A percentile compares a stretch with the other conserved stretches of the same genome.
Evolutionary conservation across 495 filamentous ascomycete species (phyloP).

Genomic region (Aspergillus bridgeri): DNA sequence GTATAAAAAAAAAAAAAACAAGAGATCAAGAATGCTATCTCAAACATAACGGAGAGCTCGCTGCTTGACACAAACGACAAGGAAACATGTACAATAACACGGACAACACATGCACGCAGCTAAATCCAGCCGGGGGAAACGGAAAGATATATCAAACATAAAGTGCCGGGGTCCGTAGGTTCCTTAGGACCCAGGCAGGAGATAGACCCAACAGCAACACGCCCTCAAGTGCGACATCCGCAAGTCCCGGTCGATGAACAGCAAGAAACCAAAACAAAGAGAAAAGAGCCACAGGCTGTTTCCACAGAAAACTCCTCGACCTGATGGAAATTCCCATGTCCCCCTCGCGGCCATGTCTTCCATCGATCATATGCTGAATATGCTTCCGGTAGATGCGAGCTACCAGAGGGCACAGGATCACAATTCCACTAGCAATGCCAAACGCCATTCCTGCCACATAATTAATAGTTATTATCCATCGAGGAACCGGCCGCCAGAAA

Average conservation of each 20-base stretch:
- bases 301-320: conserved; percentile 20
- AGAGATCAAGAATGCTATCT: not conserved
- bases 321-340: conserved; percentile 11
- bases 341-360: not conserved
- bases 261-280: conserved; percentile 1
- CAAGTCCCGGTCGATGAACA: not conserved
- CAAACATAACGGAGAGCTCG: not conserved
- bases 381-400: not conserved
- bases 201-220: not conserved
- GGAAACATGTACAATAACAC: not conserved
- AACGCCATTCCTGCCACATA: conserved; percentile 16
- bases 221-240: not conserved
- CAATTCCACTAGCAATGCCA: conserved; percentile 17
- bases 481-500: conserved; percentile 9
- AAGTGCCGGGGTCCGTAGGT: not conserved
- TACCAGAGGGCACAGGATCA: not conserved
- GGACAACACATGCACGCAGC: not conserved
- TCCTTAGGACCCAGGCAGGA: too few species aligned
- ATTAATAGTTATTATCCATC: conserved; percentile 15
- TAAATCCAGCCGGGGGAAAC: not conserved
- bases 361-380: not conserved
- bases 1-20: not conserved
- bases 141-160: conserved; percentile 1
- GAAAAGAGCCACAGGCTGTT: conserved; percentile 17
- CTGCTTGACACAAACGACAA: not conserved